phyloP scores from a whole-genome alignment of 2,329 filamentous ascomycete genomes.

The Botrytis elliptica region DNA sequence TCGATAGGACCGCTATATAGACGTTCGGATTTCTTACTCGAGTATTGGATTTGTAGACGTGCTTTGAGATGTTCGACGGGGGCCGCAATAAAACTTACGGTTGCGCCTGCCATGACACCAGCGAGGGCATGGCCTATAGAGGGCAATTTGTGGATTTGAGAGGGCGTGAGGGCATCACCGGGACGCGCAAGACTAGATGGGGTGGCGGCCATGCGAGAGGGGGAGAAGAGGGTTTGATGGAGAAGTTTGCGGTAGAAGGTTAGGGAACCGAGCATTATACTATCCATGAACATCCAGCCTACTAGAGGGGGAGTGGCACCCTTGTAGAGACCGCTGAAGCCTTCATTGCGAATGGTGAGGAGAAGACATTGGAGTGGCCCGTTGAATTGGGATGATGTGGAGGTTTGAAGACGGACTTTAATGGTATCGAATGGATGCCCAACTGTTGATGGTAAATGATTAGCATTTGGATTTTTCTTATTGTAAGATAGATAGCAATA shows the following conservation, averaged over 20 bases:
- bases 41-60: conserved; percentile 90
- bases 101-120: conserved; percentile 81
- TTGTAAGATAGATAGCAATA: neutral
- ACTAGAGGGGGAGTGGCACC: conserved; percentile 87
- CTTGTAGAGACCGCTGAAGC: conserved; percentile 85
- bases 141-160: conserved; percentile 57
- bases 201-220: conserved; percentile 40
- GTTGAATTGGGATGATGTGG: conserved; percentile 70
- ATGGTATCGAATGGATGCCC: conserved; percentile 88
- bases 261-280: conserved; percentile 83
- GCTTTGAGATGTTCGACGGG: conserved; percentile 96
- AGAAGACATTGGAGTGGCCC: conserved; percentile 84
- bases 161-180: conserved; percentile 32
- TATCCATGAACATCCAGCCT: conserved; percentile 99
- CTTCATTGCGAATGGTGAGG: conserved; percentile 83
- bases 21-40: conserved; percentile 71
- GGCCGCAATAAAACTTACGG: conserved; percentile 88
- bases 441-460: conserved; percentile 40
- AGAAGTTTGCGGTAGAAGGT: conserved; percentile 85
- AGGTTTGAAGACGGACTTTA: conserved; percentile 93
- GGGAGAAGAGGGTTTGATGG: conserved; percentile 75
- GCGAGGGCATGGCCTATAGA: conserved; percentile 82
- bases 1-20: conserved; percentile 87
- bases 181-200: conserved; percentile 28
- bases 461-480: neutral